These are phyloP conservation scores for Jacaranda mimosifolia DNA, from an alignment of 257 asterid genomes.

Conservation along the genomic window DNA sequence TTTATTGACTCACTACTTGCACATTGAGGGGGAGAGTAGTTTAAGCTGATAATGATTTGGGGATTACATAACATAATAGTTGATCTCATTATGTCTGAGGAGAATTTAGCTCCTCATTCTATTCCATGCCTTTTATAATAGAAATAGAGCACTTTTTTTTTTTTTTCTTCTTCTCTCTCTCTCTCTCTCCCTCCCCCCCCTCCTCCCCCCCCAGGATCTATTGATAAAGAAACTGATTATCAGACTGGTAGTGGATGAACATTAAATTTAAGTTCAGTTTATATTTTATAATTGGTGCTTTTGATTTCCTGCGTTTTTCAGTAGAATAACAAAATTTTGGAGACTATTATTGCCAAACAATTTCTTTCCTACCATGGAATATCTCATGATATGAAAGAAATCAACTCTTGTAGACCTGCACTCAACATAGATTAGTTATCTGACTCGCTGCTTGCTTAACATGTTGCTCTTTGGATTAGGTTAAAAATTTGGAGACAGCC, in stretches of 20 bases:
- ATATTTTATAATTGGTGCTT: constrained; percentile 1
- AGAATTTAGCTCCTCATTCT: background rate
- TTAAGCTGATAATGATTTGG: background rate
- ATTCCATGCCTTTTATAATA: background rate
- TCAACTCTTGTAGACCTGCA: background rate
- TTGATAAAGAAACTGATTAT: background rate
- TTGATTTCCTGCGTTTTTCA: background rate
- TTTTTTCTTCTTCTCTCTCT: background rate
- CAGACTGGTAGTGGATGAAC: background rate
- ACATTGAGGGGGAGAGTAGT: background rate
- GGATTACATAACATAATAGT: too few species aligned
- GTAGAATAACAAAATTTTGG: background rate
- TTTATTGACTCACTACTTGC: background rate
- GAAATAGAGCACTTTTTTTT: background rate
- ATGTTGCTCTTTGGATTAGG: background rate
- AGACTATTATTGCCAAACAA: background rate
- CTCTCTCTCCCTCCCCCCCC: too few species aligned
- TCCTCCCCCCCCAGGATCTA: background rate
- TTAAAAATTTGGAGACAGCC: background rate
- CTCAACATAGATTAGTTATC: background rate
- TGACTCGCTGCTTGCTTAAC: background rate
- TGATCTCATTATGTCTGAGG: constrained; percentile 5
- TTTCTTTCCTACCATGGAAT: background rate
- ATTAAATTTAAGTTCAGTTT: background rate
- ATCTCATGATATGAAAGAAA: background rate